A percentile compares a stretch with the other conserved stretches of the same genome.
Evolutionary conservation across 169 alveolate species (phyloP).

Genomic region (Eimeria acervulina): DNA sequence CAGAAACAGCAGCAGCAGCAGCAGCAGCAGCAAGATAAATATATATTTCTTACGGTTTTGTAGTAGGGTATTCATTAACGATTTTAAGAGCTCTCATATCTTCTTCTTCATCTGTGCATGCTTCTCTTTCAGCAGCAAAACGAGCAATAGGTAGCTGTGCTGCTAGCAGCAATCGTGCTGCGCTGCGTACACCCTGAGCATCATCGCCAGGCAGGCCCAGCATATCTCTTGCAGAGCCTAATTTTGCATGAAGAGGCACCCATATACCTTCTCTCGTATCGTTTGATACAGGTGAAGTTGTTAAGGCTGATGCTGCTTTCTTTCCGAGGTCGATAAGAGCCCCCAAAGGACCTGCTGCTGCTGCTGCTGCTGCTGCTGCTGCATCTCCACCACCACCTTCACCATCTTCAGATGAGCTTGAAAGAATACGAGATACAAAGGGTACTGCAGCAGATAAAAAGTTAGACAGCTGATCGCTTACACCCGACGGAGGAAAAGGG

Average conservation of each 20-base stretch:
- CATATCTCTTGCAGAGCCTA: not conserved
- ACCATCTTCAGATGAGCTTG: not conserved
- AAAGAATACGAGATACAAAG: not conserved
- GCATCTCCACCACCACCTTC: not conserved
- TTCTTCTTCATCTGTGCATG: not conserved
- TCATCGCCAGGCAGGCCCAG: slow-evolving; percentile 35
- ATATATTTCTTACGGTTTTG: not conserved
- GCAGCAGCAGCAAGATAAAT: not conserved
- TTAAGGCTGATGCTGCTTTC: not conserved
- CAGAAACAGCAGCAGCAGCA: not conserved
- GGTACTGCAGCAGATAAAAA: not conserved
- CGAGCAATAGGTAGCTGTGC: slow-evolving; percentile 40
- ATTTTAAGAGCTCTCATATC: not conserved
- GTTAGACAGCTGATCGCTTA: not conserved
- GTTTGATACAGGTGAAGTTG: not conserved
- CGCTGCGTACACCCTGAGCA: slow-evolving; percentile 17
- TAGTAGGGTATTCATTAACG: slow-evolving; percentile 11
- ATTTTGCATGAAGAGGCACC: slow-evolving; percentile 29
- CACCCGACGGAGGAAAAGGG: too few species aligned
- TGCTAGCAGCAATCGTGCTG: slow-evolving; percentile 19
- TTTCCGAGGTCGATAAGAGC: not conserved
- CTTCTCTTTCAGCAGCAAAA: slow-evolving; percentile 49
- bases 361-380: not conserved
- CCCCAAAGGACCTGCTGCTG: not conserved
- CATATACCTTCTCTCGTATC: slow-evolving; percentile 12